These are phyloP conservation scores for Candida krabiensis DNA, from an alignment of 805 yeast genomes.

Conservation along the genomic window DNA sequence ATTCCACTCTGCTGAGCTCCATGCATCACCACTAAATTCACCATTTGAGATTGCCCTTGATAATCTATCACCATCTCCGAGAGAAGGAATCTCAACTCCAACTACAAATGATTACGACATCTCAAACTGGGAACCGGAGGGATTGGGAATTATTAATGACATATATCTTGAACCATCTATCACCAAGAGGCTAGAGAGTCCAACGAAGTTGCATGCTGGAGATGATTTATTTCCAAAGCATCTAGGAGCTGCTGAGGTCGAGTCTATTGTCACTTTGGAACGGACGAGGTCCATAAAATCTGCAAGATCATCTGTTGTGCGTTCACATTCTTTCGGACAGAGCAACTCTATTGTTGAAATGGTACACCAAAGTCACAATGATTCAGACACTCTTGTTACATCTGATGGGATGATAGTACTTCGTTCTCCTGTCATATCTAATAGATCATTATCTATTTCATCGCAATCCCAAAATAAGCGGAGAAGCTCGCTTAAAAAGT, in stretches of 20 bases:
- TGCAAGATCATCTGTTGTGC: conserved; percentile 14
- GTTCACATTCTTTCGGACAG: conserved; percentile 15
- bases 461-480: conserved; percentile 9
- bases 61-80: conserved; percentile 21
- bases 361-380: conserved; percentile 18
- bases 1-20: background rate
- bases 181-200: conserved; percentile 4
- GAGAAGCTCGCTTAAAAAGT: conserved; percentile 8
- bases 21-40: conserved; percentile 7
- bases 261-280: conserved; percentile 71
- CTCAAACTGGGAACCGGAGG: background rate
- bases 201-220: conserved; percentile 39
- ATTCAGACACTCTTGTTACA: conserved; percentile 20
- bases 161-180: background rate
- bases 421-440: conserved; percentile 26
- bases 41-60: conserved; percentile 19
- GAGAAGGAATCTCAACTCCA: background rate
- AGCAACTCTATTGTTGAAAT: conserved; percentile 28
- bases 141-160: conserved; percentile 1
- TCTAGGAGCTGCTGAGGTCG: conserved; percentile 65
- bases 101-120: background rate
- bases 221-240: conserved; percentile 73
- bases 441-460: conserved; percentile 5
- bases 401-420: conserved; percentile 50
- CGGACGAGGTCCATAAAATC: conserved; percentile 62